phyloP scores from a whole-genome alignment of 768 basidiomycete genomes.

The Suillus luteus region DNA sequence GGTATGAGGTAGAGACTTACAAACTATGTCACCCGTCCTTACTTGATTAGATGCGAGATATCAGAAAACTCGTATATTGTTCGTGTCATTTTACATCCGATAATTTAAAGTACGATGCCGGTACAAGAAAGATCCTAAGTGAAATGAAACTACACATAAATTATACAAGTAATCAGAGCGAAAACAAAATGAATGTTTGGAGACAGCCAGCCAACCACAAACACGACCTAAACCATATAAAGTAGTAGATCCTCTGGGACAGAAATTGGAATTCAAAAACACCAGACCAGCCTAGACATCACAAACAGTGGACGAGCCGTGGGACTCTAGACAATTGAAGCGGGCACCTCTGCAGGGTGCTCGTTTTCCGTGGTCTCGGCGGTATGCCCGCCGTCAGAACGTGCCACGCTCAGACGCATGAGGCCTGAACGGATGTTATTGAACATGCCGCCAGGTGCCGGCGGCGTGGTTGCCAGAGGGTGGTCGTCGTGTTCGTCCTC shows the following conservation, averaged over 20 bases:
- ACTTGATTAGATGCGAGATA: not conserved
- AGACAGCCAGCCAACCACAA: not conserved
- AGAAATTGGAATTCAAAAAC: no score
- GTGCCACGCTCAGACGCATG: conserved; percentile 25
- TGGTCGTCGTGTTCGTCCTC: conserved; percentile 16
- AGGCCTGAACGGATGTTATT: conserved; percentile 28
- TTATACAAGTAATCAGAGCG: not conserved
- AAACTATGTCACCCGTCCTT: not conserved
- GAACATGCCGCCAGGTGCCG: conserved; percentile 24
- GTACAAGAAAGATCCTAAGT: conserved; percentile 1
- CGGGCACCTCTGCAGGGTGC: conserved; percentile 20
- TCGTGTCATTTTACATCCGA: not conserved
- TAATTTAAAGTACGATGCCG: conserved; percentile 1
- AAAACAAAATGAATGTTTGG: not conserved
- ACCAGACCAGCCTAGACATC: not conserved
- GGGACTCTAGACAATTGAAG: conserved; percentile 1
- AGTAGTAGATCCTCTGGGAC: not conserved
- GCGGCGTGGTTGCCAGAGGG: conserved; percentile 13
- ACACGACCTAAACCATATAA: not conserved
- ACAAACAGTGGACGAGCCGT: not conserved
- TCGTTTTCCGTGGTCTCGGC: conserved; percentile 29
- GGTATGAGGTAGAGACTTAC: conserved; percentile 18
- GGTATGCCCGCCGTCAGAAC: conserved; percentile 20
- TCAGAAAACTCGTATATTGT: not conserved
- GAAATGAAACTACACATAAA: not conserved